Percentiles rank a stretch among this genome's conserved stretches.
phyloP scores from a whole-genome alignment of 768 basidiomycete species.

The Leccinum olivaceopallidum region DNA sequence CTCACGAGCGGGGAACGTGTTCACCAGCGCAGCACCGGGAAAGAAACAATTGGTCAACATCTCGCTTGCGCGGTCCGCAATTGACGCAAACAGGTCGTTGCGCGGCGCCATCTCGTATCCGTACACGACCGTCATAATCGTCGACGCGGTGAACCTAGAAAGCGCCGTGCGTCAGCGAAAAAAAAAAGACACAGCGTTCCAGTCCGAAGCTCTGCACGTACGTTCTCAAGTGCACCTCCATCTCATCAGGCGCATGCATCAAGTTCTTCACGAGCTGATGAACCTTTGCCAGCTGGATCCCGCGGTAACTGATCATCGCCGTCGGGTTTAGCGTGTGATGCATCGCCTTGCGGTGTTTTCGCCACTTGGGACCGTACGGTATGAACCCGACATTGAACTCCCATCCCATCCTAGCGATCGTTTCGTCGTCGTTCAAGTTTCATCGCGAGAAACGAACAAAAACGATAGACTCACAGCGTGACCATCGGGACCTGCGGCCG shows the following conservation, averaged over 20 bases:
- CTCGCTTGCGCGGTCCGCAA: constrained; percentile 33
- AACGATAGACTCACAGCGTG: constrained; percentile 16
- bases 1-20: constrained; percentile 32
- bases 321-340: constrained; percentile 39
- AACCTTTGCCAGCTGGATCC: constrained; percentile 34
- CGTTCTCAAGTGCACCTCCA: constrained; percentile 27
- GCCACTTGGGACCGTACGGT: constrained; percentile 40
- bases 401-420: constrained; percentile 35
- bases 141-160: constrained; percentile 29
- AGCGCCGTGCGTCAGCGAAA: not conserved
- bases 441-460: not conserved
- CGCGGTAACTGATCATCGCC: constrained; percentile 29
- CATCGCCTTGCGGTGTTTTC: constrained; percentile 37
- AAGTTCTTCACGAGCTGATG: constrained; percentile 34
- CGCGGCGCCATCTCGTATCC: constrained; percentile 35
- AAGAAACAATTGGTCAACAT: constrained; percentile 29
- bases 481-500: constrained; percentile 27
- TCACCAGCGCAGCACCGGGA: constrained; percentile 34
- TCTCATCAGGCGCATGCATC: constrained; percentile 28
- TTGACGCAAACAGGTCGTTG: constrained; percentile 33
- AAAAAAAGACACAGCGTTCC: not conserved
- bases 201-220: not conserved
- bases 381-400: constrained; percentile 38
- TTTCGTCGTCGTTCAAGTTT: not conserved
- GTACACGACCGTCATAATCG: constrained; percentile 36